Conservation (phyloP, 306 rosid genomes). For the Ochetophila trinervis region DNA sequence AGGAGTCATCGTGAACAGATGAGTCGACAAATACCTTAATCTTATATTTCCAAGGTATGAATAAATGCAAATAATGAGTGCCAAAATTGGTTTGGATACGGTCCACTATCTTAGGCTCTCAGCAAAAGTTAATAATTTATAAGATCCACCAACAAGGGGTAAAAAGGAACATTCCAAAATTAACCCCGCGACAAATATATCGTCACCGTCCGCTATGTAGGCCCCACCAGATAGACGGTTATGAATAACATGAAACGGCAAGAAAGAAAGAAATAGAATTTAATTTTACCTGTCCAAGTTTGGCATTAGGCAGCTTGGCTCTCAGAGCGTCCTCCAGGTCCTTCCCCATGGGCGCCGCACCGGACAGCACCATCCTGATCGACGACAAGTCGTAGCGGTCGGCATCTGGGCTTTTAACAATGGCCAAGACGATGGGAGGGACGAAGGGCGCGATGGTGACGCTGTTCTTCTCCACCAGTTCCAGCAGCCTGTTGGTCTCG, state of each 20-base stretch:
- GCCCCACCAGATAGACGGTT: not conserved
- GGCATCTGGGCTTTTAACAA: conserved; percentile 52
- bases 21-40: too few species aligned
- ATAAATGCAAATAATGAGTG: too few species aligned
- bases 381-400: conserved; percentile 57
- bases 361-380: conserved; percentile 54
- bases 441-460: conserved; percentile 70
- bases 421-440: conserved; percentile 67
- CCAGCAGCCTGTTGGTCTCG: conserved; percentile 44
- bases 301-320: conserved; percentile 54
- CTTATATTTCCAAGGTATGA: too few species aligned
- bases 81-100: too few species aligned
- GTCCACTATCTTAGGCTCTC: too few species aligned
- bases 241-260: not conserved
- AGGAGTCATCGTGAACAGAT: too few species aligned
- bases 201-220: not conserved
- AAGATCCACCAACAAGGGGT: too few species aligned
- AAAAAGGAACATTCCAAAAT: too few species aligned
- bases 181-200: too few species aligned
- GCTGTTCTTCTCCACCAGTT: conserved; percentile 38
- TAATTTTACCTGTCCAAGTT: conserved; percentile 61
- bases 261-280: not conserved
- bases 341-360: conserved; percentile 78
- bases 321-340: conserved; percentile 58
- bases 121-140: too few species aligned